Conservation (phyloP, 306 rosid genomes). For the Prunus persica region DNA sequence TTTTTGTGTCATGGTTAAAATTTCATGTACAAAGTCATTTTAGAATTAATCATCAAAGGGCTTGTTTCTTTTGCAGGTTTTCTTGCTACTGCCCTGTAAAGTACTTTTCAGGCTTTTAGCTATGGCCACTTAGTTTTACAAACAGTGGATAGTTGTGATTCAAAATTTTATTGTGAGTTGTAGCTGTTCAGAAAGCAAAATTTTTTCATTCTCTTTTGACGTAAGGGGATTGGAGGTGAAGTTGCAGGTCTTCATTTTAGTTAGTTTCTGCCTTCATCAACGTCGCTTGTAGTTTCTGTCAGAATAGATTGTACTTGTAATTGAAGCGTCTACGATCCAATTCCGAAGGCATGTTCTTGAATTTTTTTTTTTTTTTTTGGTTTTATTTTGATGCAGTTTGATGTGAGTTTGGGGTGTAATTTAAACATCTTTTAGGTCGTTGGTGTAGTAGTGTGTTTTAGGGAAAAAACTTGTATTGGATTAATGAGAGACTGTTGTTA, state of each 20-base stretch:
- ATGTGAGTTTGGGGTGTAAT: conserved; percentile 3
- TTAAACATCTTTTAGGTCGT: not conserved
- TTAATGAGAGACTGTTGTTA: not conserved
- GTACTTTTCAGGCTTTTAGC: conserved; percentile 16
- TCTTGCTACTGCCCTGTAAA: conserved; percentile 16
- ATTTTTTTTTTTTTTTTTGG: not conserved
- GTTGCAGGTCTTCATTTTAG: conserved; percentile 44
- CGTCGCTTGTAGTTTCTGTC: conserved; percentile 11
- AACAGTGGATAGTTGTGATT: conserved; percentile 11
- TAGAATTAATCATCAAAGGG: not conserved
- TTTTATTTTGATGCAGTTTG: not conserved
- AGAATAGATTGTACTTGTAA: conserved; percentile 18
- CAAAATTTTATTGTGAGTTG: conserved; percentile 7
- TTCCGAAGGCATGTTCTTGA: not conserved
- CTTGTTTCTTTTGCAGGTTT: conserved; percentile 38
- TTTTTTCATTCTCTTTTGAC: not conserved
- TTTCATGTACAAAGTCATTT: not conserved
- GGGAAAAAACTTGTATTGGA: conserved; percentile 4
- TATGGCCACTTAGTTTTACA: conserved; percentile 7
- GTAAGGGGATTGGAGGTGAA: conserved; percentile 30
- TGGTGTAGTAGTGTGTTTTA: not conserved
- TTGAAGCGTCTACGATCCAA: conserved; percentile 16
- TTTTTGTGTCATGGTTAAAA: not conserved
- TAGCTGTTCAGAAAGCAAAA: conserved; percentile 13
- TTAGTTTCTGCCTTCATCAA: conserved; percentile 42